Conservation (phyloP, 495 filamentous ascomycete species). For the Podospora australis region DNA sequence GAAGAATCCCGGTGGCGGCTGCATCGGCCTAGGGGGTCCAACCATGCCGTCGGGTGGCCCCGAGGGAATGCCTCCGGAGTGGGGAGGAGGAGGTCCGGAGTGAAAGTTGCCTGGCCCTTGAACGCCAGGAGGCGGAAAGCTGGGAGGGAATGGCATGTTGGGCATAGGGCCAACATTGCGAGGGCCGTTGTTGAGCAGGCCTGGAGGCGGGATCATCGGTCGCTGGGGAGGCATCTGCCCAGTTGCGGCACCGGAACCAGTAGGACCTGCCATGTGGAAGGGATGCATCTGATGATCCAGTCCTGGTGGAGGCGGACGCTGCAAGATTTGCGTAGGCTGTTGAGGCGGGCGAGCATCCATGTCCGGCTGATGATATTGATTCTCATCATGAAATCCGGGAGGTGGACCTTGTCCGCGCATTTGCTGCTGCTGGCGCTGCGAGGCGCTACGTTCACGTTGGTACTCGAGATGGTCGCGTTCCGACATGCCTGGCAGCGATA, state of each 20-base stretch:
- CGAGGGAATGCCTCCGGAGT: constrained; percentile 28
- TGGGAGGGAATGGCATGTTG: constrained; percentile 39
- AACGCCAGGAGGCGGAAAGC: constrained; percentile 35
- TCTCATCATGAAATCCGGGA: constrained; percentile 37
- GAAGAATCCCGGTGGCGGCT: constrained; percentile 45
- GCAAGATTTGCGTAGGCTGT: constrained; percentile 48
- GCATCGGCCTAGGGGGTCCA: constrained; percentile 35
- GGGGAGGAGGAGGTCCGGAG: constrained; percentile 21
- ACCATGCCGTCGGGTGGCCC: constrained; percentile 34
- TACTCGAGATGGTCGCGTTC: constrained; percentile 37
- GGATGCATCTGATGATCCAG: constrained; percentile 44
- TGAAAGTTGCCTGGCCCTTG: constrained; percentile 11
- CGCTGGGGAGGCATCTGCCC: constrained; percentile 35
- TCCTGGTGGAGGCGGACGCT: constrained; percentile 47
- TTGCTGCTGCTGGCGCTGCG: constrained; percentile 23
- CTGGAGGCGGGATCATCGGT: constrained; percentile 49
- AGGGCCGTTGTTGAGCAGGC: constrained; percentile 38
- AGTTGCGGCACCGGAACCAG: constrained; percentile 8
- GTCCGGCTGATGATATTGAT: constrained; percentile 36
- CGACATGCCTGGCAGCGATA: constrained; percentile 19
- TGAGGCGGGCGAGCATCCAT: constrained; percentile 28
- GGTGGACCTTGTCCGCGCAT: constrained; percentile 24
- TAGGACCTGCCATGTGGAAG: constrained; percentile 33
- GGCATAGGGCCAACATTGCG: constrained; percentile 30
- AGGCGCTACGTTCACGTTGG: constrained; percentile 28